Evolutionary conservation across 1,139 yeast genomes (phyloP).

Genomic region (Taphrina communis): DNA sequence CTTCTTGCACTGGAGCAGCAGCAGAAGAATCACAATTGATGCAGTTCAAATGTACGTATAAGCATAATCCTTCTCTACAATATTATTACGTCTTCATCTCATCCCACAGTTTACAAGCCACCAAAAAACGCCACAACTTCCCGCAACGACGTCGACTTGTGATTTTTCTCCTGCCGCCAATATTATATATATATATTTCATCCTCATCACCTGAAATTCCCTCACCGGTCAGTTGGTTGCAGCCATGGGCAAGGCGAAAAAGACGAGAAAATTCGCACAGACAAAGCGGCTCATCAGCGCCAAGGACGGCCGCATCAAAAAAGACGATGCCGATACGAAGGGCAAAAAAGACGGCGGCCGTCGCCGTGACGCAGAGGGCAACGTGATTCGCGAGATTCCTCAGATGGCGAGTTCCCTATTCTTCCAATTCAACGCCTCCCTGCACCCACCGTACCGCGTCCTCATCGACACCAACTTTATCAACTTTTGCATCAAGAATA

Average conservation of each 20-base stretch:
- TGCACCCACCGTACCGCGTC: slow-evolving; percentile 95
- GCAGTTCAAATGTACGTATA: too few relatives aligned
- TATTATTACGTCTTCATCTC: too few relatives aligned
- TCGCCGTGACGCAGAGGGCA: slow-evolving; percentile 50
- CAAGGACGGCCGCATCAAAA: slow-evolving; percentile 69
- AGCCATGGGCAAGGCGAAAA: slow-evolving; percentile 91
- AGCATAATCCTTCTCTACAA: too few relatives aligned
- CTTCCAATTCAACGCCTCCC: slow-evolving; percentile 91
- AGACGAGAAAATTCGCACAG: slow-evolving; percentile 94
- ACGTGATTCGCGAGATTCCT: slow-evolving; percentile 80
- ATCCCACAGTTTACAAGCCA: too few relatives aligned
- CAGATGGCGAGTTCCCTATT: slow-evolving; percentile 95
- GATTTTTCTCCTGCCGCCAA: too few relatives aligned
- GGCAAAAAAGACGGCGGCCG: slow-evolving; percentile 53
- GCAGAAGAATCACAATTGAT: too few relatives aligned
- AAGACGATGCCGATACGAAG: slow-evolving; percentile 51
- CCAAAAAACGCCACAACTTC: too few relatives aligned
- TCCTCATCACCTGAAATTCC: too few relatives aligned
- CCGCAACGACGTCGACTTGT: too few relatives aligned
- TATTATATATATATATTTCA: too few relatives aligned
- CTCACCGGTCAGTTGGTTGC: not conserved
- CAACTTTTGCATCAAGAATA: slow-evolving; percentile 93
- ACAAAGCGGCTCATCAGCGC: slow-evolving; percentile 79
- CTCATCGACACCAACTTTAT: slow-evolving; percentile 94
- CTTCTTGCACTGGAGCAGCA: too few relatives aligned